These are phyloP conservation scores for Tricholoma saponaceum DNA, from an alignment of 768 basidiomycete species.

Conservation along the genomic window DNA sequence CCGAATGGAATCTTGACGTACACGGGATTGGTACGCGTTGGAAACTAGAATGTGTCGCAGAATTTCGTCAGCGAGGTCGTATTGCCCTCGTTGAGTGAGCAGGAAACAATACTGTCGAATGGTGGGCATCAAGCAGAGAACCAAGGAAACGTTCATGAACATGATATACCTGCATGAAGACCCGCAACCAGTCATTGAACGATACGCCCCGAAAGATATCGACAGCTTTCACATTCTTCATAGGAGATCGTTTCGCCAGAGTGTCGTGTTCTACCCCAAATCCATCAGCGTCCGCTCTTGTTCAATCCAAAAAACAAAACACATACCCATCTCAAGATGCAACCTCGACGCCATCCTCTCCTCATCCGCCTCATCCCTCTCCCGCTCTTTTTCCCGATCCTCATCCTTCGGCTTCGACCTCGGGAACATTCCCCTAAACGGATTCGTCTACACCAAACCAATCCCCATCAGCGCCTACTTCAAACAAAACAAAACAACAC, in stretches of 20 bases:
- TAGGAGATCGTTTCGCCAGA: slow-evolving; percentile 44
- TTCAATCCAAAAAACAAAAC: background rate
- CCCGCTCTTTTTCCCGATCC: slow-evolving; percentile 27
- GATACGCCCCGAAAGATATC: slow-evolving; percentile 76
- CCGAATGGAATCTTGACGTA: slow-evolving; percentile 66
- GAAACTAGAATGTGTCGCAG: slow-evolving; percentile 73
- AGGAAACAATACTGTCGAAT: slow-evolving; percentile 66
- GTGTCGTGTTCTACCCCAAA: slow-evolving; percentile 49
- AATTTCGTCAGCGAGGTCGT: slow-evolving; percentile 67
- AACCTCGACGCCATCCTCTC: slow-evolving; percentile 73
- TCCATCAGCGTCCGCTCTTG: background rate
- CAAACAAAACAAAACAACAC: slow-evolving; percentile 17
- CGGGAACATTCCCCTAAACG: slow-evolving; percentile 71
- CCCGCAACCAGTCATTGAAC: slow-evolving; percentile 80
- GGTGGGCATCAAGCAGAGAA: background rate
- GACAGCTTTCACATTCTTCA: slow-evolving; percentile 34
- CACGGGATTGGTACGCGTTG: slow-evolving; percentile 62
- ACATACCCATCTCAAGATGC: slow-evolving; percentile 67
- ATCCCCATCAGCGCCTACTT: slow-evolving; percentile 1
- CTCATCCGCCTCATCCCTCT: slow-evolving; percentile 53
- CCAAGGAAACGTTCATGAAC: background rate
- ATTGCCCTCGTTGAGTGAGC: slow-evolving; percentile 58
- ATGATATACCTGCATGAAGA: slow-evolving; percentile 76
- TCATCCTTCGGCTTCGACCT: slow-evolving; percentile 33
- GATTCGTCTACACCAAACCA: slow-evolving; percentile 37